Evolutionary conservation across 2,329 filamentous ascomycete species (phyloP).

Genomic region (Curvularia eragrostidis): DNA sequence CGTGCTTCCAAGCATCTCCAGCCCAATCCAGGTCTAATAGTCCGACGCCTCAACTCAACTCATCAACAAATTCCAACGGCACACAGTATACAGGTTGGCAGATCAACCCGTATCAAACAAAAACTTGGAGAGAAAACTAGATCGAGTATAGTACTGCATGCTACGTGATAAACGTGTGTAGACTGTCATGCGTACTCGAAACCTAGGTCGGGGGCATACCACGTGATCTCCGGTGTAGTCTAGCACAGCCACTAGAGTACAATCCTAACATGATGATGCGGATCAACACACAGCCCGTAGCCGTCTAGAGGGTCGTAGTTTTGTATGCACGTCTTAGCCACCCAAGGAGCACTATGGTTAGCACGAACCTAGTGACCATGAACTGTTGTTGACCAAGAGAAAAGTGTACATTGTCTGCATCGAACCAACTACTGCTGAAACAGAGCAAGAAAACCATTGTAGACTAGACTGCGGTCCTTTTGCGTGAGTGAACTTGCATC

Average conservation of each 20-base stretch:
- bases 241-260: too few species aligned
- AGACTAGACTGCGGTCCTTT: constrained; percentile 64
- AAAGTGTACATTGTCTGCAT: background rate
- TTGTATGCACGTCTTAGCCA: too few species aligned
- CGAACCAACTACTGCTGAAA: constrained; percentile 35
- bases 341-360: background rate
- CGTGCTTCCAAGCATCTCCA: constrained; percentile 10
- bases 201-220: background rate
- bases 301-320: too few species aligned
- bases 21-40: constrained; percentile 13
- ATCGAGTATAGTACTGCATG: background rate
- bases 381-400: background rate
- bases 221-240: background rate
- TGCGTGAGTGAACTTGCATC: constrained; percentile 61
- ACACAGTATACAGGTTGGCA: constrained; percentile 1
- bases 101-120: background rate
- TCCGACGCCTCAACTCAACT: constrained; percentile 4
- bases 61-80: constrained; percentile 10
- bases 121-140: background rate
- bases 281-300: too few species aligned
- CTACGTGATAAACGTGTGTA: background rate
- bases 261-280: too few species aligned
- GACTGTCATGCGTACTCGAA: background rate
- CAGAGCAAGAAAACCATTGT: constrained; percentile 64
- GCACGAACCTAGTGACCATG: background rate